These are phyloP conservation scores for Stygiomarasmius scandens DNA, from an alignment of 1,284 basidiomycete genomes.

Conservation along the genomic window DNA sequence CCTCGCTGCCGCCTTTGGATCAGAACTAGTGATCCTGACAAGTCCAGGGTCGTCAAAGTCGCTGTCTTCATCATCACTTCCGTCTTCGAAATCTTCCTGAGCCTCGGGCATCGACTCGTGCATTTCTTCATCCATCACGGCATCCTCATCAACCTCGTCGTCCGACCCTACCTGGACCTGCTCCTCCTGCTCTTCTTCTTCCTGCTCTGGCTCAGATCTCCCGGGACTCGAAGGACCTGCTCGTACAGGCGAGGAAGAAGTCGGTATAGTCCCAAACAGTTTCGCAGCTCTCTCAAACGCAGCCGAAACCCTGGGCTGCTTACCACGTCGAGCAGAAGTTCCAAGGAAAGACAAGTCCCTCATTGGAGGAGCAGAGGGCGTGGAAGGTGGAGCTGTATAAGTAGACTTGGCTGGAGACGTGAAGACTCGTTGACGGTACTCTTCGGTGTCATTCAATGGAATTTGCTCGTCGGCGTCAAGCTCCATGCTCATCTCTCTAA, in stretches of 20 bases:
- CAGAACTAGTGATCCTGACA: slow-evolving; percentile 79
- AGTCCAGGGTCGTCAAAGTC: slow-evolving; percentile 46
- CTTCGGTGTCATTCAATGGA: not conserved
- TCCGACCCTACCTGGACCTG: not conserved
- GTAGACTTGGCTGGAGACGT: not conserved
- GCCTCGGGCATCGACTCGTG: slow-evolving; percentile 12
- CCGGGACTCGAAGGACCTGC: not conserved
- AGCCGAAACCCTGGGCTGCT: not conserved
- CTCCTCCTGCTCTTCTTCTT: slow-evolving; percentile 7
- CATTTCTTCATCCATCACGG: slow-evolving; percentile 4
- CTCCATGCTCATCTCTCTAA: slow-evolving; percentile 36
- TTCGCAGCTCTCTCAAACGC: slow-evolving; percentile 9
- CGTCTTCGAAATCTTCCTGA: slow-evolving; percentile 14
- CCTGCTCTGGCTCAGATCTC: slow-evolving; percentile 14
- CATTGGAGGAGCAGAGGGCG: slow-evolving; percentile 4
- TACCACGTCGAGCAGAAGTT: not conserved
- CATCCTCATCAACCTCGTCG: not conserved
- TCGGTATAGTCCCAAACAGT: slow-evolving; percentile 9
- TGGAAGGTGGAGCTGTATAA: not conserved
- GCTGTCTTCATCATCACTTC: slow-evolving; percentile 22
- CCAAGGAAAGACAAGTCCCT: slow-evolving; percentile 11
- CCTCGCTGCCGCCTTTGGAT: slow-evolving; percentile 81
- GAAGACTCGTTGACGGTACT: not conserved
- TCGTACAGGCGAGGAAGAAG: not conserved
- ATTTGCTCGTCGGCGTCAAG: not conserved